Conservation (phyloP, 2,329 filamentous ascomycete genomes). For the Colletotrichum somersetense region DNA sequence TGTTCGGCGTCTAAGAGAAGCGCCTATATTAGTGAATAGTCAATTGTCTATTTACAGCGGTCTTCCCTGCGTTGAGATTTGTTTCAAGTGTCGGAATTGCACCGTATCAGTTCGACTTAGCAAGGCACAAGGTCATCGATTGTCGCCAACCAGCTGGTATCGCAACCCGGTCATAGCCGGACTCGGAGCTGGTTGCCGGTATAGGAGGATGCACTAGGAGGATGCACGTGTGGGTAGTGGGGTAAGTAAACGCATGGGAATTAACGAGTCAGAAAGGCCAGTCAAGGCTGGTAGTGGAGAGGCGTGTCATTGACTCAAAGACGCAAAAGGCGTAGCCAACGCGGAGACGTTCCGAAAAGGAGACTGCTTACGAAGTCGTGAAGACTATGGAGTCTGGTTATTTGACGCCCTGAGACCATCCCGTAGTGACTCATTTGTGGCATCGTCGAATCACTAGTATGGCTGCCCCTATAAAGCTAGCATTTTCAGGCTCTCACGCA, state of each 20-base stretch:
- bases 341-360: background rate
- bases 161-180: background rate
- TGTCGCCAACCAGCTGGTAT: background rate
- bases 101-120: background rate
- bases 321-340: conserved; percentile 15
- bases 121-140: no score
- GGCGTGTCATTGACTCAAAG: conserved; percentile 8
- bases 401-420: no score
- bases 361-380: background rate
- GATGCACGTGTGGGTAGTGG: background rate
- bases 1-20: background rate
- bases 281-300: background rate
- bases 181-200: background rate
- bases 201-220: no score
- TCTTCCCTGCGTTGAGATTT: no score
- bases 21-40: no score
- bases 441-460: background rate
- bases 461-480: background rate
- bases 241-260: background rate
- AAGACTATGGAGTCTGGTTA: background rate
- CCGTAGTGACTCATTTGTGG: conserved; percentile 5
- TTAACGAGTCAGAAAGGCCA: background rate
- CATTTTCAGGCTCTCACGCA: background rate
- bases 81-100: background rate
- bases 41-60: background rate